Evolutionary conservation across 768 basidiomycete species (phyloP), one percentile per base, ranked within the genome.

Genomic region (Pleurotus djamor): DNA sequence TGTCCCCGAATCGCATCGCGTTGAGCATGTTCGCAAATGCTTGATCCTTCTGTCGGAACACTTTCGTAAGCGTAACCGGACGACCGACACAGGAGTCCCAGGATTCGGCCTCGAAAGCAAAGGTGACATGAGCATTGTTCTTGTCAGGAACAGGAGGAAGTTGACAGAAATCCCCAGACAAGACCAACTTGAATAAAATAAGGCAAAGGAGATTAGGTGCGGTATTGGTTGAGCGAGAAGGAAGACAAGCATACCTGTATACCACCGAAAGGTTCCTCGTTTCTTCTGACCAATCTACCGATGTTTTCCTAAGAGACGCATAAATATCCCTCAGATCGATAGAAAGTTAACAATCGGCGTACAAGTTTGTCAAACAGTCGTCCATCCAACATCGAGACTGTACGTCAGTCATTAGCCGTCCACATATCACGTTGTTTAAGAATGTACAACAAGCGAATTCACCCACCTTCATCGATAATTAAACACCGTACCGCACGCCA

Each of bases 151-250:
- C 91, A 1, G 94, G 94, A 8, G 94, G 94, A 0, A 97, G 78
- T 70, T 97, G 94, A 68, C 86, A 95, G 70, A 96, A 96, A 68
- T 97, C 94, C 5, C 94, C 94, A 6, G 89, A 93, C 4, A 95
- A 74, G 36, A 91, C 79, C 55, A 95, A 82, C 89, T 47, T 94
- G 60, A 17, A 54, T 17, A 33, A 7, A 52, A 28, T 48, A 28
- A n/a, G 47, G 43, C 45, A 7, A 35, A 57, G 2, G 55, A 33
- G 16, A 57, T 9, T 17, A 45, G 4, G 21, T 44, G 21, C 12
- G 44, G 47, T 33, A 52, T 57, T n/a, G 33, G 17, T 43, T 47
- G 10, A 12, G 17, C 41, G 21, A 44, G 21, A 60, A 36, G 37
- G 10, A 9, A 41, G 9, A 41, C 38, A n/a, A 41, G 4, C 37